Evolutionary conservation across 306 rosid genomes (phyloP).

Genomic region (Prunus dulcis): DNA sequence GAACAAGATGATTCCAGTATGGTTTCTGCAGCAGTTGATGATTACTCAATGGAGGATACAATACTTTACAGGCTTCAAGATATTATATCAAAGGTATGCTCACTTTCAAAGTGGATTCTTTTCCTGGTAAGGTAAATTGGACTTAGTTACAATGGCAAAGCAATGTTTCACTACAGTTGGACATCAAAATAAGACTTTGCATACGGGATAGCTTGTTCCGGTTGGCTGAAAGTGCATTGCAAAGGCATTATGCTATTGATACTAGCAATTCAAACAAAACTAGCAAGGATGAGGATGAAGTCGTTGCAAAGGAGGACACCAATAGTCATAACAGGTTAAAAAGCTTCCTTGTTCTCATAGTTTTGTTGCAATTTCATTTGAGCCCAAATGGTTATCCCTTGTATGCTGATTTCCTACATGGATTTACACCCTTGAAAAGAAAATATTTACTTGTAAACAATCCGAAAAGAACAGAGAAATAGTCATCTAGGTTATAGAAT

Average conservation of each 20-base stretch:
- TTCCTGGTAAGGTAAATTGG: conserved; percentile 32
- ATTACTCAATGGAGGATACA: conserved; percentile 60
- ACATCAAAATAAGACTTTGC: conserved; percentile 64
- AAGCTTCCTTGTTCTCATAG: neutral
- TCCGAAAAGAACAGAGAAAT: neutral
- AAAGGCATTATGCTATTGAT: conserved; percentile 59
- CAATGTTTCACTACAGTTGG: conserved; percentile 70
- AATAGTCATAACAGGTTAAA: conserved; percentile 53
- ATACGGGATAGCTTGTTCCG: conserved; percentile 89
- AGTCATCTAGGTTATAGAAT: neutral
- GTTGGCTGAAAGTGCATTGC: conserved; percentile 78
- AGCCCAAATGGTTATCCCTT: neutral
- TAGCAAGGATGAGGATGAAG: conserved; percentile 54
- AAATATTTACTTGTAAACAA: neutral
- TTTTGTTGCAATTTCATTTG: neutral
- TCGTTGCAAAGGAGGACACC: conserved; percentile 45
- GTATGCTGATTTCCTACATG: neutral
- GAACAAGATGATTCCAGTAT: conserved; percentile 76
- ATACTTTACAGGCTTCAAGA: conserved; percentile 68
- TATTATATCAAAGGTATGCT: conserved; percentile 66
- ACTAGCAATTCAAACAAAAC: conserved; percentile 60
- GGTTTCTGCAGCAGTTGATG: conserved; percentile 47
- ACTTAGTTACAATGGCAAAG: conserved; percentile 43
- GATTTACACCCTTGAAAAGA: neutral
- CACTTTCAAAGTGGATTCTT: conserved; percentile 27